A percentile compares a stretch with the other conserved stretches of the same genome.
phyloP scores from a whole-genome alignment of 139 green algal genomes.

The Picochlorum costavermella region DNA sequence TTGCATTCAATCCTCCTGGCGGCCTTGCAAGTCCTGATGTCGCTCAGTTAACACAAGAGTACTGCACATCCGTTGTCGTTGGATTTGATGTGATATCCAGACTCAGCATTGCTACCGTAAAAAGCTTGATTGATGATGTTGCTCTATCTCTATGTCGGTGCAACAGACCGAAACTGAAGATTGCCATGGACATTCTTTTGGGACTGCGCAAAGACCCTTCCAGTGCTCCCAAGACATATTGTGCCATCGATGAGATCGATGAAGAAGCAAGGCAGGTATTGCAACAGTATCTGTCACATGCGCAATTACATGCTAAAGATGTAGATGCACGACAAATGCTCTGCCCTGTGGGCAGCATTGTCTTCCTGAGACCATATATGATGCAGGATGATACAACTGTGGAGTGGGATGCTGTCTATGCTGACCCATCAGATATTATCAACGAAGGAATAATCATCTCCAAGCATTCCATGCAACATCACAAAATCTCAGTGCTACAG shows the following conservation, averaged over 20 bases:
- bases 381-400: background rate
- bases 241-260: background rate
- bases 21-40: slow-evolving; percentile 29
- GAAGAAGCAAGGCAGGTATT: background rate
- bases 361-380: background rate
- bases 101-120: slow-evolving; percentile 27
- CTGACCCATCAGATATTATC: slow-evolving; percentile 10
- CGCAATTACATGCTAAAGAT: background rate
- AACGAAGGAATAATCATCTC: slow-evolving; percentile 17
- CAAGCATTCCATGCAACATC: too few relatives aligned
- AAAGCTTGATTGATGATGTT: slow-evolving; percentile 44
- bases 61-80: slow-evolving; percentile 30
- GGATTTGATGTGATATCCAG: slow-evolving; percentile 40
- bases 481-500: too few relatives aligned
- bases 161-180: slow-evolving; percentile 29
- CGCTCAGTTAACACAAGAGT: slow-evolving; percentile 18
- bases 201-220: slow-evolving; percentile 26
- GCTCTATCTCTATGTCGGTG: slow-evolving; percentile 33
- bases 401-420: slow-evolving; percentile 2
- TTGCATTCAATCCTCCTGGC: slow-evolving; percentile 37
- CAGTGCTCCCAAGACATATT: background rate
- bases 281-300: background rate
- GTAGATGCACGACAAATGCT: background rate
- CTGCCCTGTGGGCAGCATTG: background rate
- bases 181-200: slow-evolving; percentile 17